Percentiles rank a stretch among this genome's conserved stretches.
Conservation (phyloP, 805 yeast genomes). For the Starmerella asiatica region DNA sequence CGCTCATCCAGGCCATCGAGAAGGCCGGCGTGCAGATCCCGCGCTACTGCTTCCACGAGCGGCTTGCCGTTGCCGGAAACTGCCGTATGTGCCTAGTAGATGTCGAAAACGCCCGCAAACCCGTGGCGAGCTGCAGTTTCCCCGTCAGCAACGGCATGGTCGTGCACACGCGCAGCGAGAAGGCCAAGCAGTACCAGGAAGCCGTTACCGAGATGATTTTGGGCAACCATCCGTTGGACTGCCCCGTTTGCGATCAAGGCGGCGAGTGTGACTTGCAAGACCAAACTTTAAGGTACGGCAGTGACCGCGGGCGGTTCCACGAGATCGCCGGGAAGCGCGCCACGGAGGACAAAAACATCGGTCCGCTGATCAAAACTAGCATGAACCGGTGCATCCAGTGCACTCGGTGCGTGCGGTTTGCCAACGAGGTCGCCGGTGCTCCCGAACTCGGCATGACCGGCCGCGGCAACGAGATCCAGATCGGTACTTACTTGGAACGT, state of each 20-base stretch:
- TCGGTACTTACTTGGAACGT: conserved; percentile 77
- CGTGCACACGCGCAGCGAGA: conserved; percentile 62
- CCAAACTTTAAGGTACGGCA: conserved; percentile 68
- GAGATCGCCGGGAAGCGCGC: conserved; percentile 80
- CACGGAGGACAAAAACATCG: conserved; percentile 79
- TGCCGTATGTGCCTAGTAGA: conserved; percentile 90
- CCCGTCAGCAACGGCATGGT: conserved; percentile 88
- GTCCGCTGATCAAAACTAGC: conserved; percentile 77
- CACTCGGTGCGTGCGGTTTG: conserved; percentile 78
- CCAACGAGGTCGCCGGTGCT: conserved; percentile 86
- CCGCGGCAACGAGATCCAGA: conserved; percentile 85
- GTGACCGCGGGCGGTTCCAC: conserved; percentile 72
- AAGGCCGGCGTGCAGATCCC: conserved; percentile 82
- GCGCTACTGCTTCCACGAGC: conserved; percentile 83
- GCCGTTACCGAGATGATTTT: conserved; percentile 81
- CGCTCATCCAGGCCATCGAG: conserved; percentile 83
- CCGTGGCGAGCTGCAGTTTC: conserved; percentile 83
- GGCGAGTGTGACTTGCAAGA: conserved; percentile 91
- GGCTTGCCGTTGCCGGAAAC: conserved; percentile 80
- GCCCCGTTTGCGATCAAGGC: conserved; percentile 90
- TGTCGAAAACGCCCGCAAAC: conserved; percentile 76
- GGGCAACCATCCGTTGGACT: conserved; percentile 82
- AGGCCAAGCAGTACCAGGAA: conserved; percentile 71
- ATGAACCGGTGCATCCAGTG: conserved; percentile 91
- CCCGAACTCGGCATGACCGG: conserved; percentile 83